phyloP scores from a whole-genome alignment of 2,329 filamentous ascomycete species.

The Fusarium sublunatum region DNA sequence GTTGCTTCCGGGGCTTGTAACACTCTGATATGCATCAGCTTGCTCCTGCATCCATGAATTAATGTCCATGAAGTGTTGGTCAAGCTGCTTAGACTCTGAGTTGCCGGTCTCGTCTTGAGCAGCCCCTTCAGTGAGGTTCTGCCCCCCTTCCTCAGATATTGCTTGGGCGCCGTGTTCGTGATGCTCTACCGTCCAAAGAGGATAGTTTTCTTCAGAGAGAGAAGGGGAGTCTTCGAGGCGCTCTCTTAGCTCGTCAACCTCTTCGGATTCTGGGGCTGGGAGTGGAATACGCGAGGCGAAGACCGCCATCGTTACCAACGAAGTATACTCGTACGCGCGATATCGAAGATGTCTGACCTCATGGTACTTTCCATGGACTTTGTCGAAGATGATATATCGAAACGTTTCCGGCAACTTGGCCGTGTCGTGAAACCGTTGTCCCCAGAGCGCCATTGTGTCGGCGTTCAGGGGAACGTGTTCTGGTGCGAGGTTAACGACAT shows the following conservation, averaged over 20 bases:
- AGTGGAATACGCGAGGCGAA: background rate
- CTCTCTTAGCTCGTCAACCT: background rate
- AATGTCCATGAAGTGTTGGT: no score
- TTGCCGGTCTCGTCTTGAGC: no score
- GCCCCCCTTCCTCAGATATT: no score
- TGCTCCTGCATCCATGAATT: no score
- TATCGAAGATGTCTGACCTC: background rate
- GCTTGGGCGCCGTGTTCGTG: no score
- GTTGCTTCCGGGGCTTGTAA: no score
- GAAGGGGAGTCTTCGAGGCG: background rate
- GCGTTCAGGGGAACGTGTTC: background rate
- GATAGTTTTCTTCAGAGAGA: background rate
- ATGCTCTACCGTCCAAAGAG: background rate
- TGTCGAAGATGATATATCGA: background rate
- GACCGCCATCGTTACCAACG: background rate
- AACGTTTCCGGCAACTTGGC: constrained; percentile 3
- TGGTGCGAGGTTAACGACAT: background rate
- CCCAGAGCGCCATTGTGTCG: constrained; percentile 1
- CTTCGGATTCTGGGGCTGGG: no score
- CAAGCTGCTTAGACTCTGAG: no score
- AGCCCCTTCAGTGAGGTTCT: no score
- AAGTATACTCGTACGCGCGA: background rate
- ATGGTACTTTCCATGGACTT: background rate
- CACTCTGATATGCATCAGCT: no score
- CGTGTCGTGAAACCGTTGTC: constrained; percentile 2